phyloP scores from a whole-genome alignment of 1,139 yeast genomes.

The Candida buenavistaensis region DNA sequence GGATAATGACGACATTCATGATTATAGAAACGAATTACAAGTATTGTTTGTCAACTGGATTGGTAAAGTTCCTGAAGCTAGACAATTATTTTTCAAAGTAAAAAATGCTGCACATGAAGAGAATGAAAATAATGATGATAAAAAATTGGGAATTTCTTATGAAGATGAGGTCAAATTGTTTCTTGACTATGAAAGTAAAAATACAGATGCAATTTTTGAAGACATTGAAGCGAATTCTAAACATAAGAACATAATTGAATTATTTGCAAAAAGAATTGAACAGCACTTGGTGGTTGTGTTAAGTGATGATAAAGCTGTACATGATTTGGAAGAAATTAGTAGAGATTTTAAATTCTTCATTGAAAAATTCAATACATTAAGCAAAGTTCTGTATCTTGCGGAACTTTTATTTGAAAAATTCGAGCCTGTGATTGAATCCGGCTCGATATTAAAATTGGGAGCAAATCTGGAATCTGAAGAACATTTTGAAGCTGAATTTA shows the following conservation, averaged over 20 bases:
- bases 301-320: slow-evolving; percentile 2
- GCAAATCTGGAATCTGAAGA: slow-evolving; percentile 6
- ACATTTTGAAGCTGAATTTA: slow-evolving; percentile 22
- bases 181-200: slow-evolving; percentile 13
- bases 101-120: slow-evolving; percentile 22
- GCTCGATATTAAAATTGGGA: slow-evolving; percentile 13
- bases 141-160: slow-evolving; percentile 3
- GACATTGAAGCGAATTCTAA: slow-evolving; percentile 19
- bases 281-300: slow-evolving; percentile 14
- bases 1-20: slow-evolving; percentile 31
- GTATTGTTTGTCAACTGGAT: slow-evolving; percentile 63
- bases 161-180: slow-evolving; percentile 15
- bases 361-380: slow-evolving; percentile 27
- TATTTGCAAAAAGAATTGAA: slow-evolving; percentile 18
- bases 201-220: slow-evolving; percentile 16
- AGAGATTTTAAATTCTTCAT: slow-evolving; percentile 27
- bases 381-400: slow-evolving; percentile 33
- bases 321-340: slow-evolving; percentile 10
- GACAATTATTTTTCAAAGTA: slow-evolving; percentile 37
- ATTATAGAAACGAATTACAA: slow-evolving; percentile 57
- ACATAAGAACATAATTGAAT: slow-evolving; percentile 13
- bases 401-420: slow-evolving; percentile 28
- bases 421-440: slow-evolving; percentile 24
- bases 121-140: neutral
- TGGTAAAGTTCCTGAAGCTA: slow-evolving; percentile 45